Conservation (phyloP, 257 asterid genomes). For the Perilla frutescens region DNA sequence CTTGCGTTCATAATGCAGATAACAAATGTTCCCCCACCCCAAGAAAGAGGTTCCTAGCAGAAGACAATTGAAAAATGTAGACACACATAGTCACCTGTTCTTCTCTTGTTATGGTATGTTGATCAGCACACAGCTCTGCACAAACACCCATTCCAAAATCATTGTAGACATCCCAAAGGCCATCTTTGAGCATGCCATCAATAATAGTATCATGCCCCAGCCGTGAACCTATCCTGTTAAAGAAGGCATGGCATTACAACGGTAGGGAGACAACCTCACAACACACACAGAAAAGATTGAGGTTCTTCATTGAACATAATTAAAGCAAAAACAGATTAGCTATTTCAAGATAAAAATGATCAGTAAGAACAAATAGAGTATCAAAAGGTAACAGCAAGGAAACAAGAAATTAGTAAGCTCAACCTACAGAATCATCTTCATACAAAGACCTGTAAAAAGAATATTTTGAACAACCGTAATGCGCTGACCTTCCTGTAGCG, state of each 20-base stretch:
- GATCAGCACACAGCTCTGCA: constrained; percentile 89
- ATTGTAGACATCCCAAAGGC: constrained; percentile 97
- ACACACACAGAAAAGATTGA: constrained; percentile 17
- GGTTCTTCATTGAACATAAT: not conserved
- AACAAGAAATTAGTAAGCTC: not conserved
- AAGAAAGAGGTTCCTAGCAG: not conserved
- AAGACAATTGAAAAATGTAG: constrained; percentile 9
- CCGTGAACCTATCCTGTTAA: constrained; percentile 78
- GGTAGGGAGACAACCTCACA: constrained; percentile 9
- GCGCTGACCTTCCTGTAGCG: constrained; percentile 70
- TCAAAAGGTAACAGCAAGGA: not conserved
- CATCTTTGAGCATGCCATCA: constrained; percentile 98
- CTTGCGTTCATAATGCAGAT: not conserved
- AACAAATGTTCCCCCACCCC: not conserved
- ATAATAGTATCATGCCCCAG: constrained; percentile 80
- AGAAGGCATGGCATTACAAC: constrained; percentile 33
- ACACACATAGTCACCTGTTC: constrained; percentile 63
- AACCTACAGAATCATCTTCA: constrained; percentile 10
- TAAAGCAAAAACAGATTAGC: not conserved
- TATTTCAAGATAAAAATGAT: constrained; percentile 5
- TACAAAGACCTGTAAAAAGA: not conserved
- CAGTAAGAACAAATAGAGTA: constrained; percentile 9
- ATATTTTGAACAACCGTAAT: constrained; percentile 18
- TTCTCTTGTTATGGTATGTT: constrained; percentile 68
- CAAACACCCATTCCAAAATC: constrained; percentile 96